Evolutionary conservation across 441 rosid species (phyloP).

Genomic region (Pelargonium cotyledonis): DNA sequence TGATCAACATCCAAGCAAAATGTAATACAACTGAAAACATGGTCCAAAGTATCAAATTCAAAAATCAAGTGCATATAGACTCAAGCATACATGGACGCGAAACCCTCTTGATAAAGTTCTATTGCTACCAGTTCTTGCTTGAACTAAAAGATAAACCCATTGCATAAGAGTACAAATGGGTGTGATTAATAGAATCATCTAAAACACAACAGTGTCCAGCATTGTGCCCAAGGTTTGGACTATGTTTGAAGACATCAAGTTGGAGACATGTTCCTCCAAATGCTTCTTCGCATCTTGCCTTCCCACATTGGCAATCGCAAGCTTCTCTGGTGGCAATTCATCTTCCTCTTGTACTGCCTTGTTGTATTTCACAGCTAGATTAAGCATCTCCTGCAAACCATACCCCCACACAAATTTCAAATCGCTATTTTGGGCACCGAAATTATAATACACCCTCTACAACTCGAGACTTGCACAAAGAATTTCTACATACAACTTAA

Average conservation of each 20-base stretch:
- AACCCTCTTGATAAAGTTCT: too few species aligned
- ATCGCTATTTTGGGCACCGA: neutral
- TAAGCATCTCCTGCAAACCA: conserved; percentile 74
- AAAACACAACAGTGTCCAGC: conserved; percentile 92
- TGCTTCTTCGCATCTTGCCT: conserved; percentile 98
- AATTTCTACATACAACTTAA: neutral
- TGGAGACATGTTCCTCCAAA: conserved; percentile 85
- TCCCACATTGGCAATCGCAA: conserved; percentile 92
- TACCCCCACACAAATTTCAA: conserved; percentile 1
- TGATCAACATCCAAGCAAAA: too few species aligned
- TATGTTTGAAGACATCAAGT: conserved; percentile 94
- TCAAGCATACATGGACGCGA: too few species aligned
- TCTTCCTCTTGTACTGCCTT: conserved; percentile 97
- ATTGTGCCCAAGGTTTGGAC: conserved; percentile 92
- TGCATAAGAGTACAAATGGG: too few species aligned
- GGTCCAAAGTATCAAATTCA: too few species aligned
- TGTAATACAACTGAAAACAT: too few species aligned
- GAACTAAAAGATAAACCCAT: too few species aligned
- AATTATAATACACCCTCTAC: neutral
- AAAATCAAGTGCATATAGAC: too few species aligned
- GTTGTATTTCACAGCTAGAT: conserved; percentile 74
- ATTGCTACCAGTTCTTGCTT: too few species aligned
- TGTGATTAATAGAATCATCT: conserved; percentile 10
- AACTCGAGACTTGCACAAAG: neutral
- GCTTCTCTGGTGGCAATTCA: conserved; percentile 85